Conservation (phyloP, 352 stramenopile species). For the Aphanomyces cochlioides region DNA sequence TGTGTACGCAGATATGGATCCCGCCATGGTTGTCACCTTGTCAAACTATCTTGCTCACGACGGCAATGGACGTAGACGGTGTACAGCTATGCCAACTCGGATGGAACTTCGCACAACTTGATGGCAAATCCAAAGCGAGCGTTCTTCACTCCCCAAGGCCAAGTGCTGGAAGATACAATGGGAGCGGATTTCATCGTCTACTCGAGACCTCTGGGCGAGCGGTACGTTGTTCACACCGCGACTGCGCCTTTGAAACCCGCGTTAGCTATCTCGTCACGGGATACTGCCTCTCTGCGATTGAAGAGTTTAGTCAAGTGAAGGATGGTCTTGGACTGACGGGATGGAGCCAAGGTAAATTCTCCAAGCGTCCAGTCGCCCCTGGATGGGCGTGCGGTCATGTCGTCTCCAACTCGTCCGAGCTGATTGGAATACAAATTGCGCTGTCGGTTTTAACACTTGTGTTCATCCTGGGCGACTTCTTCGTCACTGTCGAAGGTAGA, state of each 20-base stretch:
- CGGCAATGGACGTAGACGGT: not conserved
- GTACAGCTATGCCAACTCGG: constrained; percentile 14
- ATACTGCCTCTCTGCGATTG: constrained; percentile 8
- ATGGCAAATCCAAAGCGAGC: constrained; percentile 15
- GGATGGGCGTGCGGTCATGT: constrained; percentile 13
- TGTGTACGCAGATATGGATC: constrained; percentile 25
- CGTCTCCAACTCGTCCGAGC: not conserved
- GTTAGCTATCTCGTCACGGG: constrained; percentile 11
- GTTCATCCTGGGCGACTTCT: constrained; percentile 17
- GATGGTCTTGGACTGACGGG: not conserved
- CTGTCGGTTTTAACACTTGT: not conserved
- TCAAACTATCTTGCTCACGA: no score
- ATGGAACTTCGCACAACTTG: constrained; percentile 8
- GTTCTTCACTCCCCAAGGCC: constrained; percentile 4
- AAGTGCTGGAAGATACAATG: not conserved
- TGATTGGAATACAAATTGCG: constrained; percentile 12
- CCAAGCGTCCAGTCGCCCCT: not conserved
- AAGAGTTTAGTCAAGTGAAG: constrained; percentile 13
- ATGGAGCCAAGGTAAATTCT: constrained; percentile 28
- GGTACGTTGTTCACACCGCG: not conserved
- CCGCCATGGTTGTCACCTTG: no score
- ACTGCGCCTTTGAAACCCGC: not conserved
- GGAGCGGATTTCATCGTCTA: constrained; percentile 20
- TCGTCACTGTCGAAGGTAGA: constrained; percentile 10
- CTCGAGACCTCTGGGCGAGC: constrained; percentile 13